A percentile compares a stretch with the other conserved stretches of the same genome.
phyloP scores from a whole-genome alignment of 495 filamentous ascomycete species.

The Penicillium nucicola region DNA sequence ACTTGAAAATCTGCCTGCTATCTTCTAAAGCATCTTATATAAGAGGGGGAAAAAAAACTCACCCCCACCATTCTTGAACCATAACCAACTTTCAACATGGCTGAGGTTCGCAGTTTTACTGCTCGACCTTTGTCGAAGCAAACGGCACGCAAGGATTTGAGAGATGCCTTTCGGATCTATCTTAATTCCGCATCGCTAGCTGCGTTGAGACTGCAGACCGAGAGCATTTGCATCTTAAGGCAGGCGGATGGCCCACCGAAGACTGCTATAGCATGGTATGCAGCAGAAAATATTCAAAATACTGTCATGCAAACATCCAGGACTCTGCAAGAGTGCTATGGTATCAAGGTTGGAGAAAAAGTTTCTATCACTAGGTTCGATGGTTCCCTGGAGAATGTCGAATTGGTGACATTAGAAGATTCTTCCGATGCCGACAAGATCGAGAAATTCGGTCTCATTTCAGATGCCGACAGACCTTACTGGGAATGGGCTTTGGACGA shows the following conservation, averaged over 20 bases:
- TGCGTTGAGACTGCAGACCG: slow-evolving; percentile 56
- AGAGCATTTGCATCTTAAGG: slow-evolving; percentile 54
- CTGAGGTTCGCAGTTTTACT: slow-evolving; percentile 43
- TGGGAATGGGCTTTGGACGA: slow-evolving; percentile 66
- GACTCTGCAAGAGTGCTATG: slow-evolving; percentile 60
- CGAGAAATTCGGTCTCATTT: slow-evolving; percentile 28
- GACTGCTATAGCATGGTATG: slow-evolving; percentile 64
- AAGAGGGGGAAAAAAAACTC: too few relatives aligned
- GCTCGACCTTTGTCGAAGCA: slow-evolving; percentile 54
- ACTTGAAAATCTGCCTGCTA: too few relatives aligned
- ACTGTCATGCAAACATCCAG: slow-evolving; percentile 64
- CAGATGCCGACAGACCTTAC: slow-evolving; percentile 45
- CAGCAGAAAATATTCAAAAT: slow-evolving; percentile 60
- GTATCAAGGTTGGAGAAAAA: slow-evolving; percentile 61
- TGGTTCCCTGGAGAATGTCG: slow-evolving; percentile 35
- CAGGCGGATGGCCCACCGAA: slow-evolving; percentile 38
- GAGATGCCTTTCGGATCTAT: slow-evolving; percentile 63
- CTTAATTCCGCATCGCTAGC: slow-evolving; percentile 63
- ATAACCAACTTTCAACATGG: slow-evolving; percentile 20
- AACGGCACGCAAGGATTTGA: slow-evolving; percentile 45
- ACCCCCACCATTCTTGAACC: not conserved
- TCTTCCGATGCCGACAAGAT: slow-evolving; percentile 39
- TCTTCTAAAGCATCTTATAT: too few relatives aligned
- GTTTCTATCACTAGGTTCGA: slow-evolving; percentile 50
- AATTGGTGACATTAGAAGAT: slow-evolving; percentile 49